These are phyloP conservation scores for Rhododendron henanense DNA, from an alignment of 148 eudicot genomes.

Conservation along the genomic window DNA sequence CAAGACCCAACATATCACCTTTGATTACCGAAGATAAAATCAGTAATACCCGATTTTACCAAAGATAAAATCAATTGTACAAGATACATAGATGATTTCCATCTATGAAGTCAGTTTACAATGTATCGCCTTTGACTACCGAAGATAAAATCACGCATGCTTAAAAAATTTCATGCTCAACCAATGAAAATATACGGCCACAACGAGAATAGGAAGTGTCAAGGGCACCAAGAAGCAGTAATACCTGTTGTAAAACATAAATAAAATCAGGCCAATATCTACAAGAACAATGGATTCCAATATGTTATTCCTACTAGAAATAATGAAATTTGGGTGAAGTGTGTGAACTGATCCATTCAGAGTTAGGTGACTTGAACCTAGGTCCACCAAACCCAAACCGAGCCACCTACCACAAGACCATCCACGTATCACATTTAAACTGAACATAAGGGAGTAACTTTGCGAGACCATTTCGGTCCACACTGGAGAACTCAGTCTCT, in stretches of 20 bases:
- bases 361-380: not conserved
- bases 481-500: too few species aligned
- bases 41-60: too few species aligned
- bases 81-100: not conserved
- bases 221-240: conserved; percentile 84
- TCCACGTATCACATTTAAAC: not conserved
- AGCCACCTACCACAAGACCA: not conserved
- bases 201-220: conserved; percentile 61
- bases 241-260: conserved; percentile 47
- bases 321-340: not conserved
- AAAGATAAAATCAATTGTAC: not conserved
- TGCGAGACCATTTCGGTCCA: too few species aligned
- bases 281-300: not conserved
- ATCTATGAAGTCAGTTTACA: not conserved
- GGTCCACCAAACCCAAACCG: not conserved
- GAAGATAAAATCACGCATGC: conserved; percentile 51
- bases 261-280: not conserved
- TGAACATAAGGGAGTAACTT: not conserved
- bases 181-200: conserved; percentile 87
- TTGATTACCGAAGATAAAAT: too few species aligned
- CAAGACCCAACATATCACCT: not conserved
- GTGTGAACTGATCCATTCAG: not conserved
- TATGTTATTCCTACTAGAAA: not conserved
- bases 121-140: not conserved
- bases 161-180: conserved; percentile 92